These are phyloP conservation scores for Aphanocladium album DNA, from an alignment of 2,329 filamentous ascomycete genomes.

Conservation along the genomic window DNA sequence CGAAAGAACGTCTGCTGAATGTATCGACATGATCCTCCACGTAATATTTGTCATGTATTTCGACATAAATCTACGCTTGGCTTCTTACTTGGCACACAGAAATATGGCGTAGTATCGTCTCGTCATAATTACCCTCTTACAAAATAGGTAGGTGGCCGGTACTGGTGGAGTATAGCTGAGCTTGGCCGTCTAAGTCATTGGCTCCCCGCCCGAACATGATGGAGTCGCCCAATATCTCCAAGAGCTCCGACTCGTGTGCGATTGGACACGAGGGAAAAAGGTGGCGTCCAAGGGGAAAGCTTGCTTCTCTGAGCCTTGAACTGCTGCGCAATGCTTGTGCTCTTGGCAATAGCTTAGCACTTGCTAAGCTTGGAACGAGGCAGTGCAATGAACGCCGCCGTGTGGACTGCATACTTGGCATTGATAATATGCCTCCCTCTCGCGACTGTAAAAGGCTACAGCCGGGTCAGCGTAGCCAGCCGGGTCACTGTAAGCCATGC, in stretches of 20 bases:
- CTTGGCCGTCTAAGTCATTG: neutral
- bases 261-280: neutral
- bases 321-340: neutral
- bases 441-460: neutral
- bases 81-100: neutral
- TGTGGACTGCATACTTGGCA: slow-evolving; percentile 3
- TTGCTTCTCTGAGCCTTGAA: neutral
- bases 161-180: neutral
- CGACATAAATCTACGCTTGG: neutral
- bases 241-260: neutral
- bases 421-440: neutral
- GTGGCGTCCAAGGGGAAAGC: neutral
- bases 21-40: neutral
- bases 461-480: neutral
- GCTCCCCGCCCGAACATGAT: neutral
- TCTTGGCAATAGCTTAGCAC: slow-evolving; percentile 2
- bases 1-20: neutral
- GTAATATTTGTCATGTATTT: neutral
- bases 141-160: slow-evolving; percentile 2
- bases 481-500: neutral
- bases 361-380: neutral
- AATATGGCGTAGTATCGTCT: neutral
- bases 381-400: neutral
- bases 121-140: neutral
- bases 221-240: neutral